Base-by-base conservation (phyloP, 2,329 filamentous ascomycete species). In the Penicillium sp. region DNA sequence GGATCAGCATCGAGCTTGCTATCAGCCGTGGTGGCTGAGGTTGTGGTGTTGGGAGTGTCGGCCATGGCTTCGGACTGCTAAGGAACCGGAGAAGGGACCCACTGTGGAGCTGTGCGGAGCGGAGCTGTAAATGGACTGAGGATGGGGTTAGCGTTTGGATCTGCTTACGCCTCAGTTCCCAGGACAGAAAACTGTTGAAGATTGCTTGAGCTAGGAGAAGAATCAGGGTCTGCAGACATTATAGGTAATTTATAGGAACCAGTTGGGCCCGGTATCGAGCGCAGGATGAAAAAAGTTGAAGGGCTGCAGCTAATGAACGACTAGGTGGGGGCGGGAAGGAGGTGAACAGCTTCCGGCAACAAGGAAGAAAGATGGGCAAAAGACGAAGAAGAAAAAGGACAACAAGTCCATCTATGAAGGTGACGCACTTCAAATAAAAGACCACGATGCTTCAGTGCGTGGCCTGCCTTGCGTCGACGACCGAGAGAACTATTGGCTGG, bases 1-100 rank as follows among this genome's bases (percentile, higher is more conserved):
- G 70, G 70, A 19, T 73, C 68, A 31, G 69, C 67, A 48, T 78
- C 75, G 46, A 70, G 71, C 51, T 75, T 76, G 35, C 67, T 70
- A 31, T 75, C 71, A 17, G 66, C 54, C 2, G 60, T 60, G n/a
- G 56, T 64, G 15, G 62, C 65, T 38, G 68, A 63, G 15, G 63
- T 58, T 31, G 67, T 56, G 41, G 57, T 63, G n/a, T 66, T 63
- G n/a, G 71, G 63, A 19, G 55, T 41, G 46, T 76, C 73, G 31
- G 73, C 68, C 75, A 77, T 76, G 59, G 49, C 65, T 59, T 61
- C 49, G 35, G 53, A 41, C 21, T 30, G 50, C 50, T 44, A 55
- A 54, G 48, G 44, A 58, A 46, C 56, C 8, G 55, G 53, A 54
- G 53, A 53, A 46, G 53, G 64, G 64, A 60, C 60, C 60, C 65